Percentiles rank a stretch among this genome's conserved stretches.
phyloP scores from a whole-genome alignment of 495 filamentous ascomycete species.

The Hypoxylon crocopeplum region DNA sequence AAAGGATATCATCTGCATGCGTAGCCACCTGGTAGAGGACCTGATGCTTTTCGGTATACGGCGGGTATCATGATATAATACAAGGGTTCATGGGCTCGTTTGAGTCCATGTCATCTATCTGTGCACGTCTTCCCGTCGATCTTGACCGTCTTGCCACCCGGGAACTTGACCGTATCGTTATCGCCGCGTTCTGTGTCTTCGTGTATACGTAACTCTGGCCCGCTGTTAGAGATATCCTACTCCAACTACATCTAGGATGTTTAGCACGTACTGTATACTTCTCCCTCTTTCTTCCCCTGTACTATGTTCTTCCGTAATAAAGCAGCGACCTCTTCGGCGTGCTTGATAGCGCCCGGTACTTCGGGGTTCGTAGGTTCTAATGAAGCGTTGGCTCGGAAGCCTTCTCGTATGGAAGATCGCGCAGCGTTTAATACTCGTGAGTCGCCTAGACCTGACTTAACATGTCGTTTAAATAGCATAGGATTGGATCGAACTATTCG shows the following conservation, averaged over 20 bases:
- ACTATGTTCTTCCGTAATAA: constrained; percentile 87
- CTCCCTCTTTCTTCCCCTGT: constrained; percentile 72
- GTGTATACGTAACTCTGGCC: constrained; percentile 88
- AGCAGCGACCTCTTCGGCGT: constrained; percentile 83
- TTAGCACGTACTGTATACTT: constrained; percentile 67
- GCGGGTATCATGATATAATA: constrained; percentile 44
- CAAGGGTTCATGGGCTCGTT: constrained; percentile 42
- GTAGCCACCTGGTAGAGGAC: constrained; percentile 18
- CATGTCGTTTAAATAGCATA: not conserved
- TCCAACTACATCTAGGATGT: constrained; percentile 46
- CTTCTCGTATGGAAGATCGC: constrained; percentile 68
- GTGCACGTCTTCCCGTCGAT: constrained; percentile 56
- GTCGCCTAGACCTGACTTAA: constrained; percentile 63
- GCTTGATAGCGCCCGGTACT: constrained; percentile 61
- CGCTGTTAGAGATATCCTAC: no score
- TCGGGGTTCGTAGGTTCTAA: constrained; percentile 61
- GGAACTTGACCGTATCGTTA: constrained; percentile 82
- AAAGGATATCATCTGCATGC: constrained; percentile 23
- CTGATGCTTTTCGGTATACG: constrained; percentile 42
- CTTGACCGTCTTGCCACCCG: constrained; percentile 48
- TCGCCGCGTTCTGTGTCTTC: constrained; percentile 89
- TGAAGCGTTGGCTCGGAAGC: constrained; percentile 70
- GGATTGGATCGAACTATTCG: not conserved
- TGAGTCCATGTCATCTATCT: constrained; percentile 42
- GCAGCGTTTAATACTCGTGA: constrained; percentile 68